These are phyloP conservation scores for Myochromella boudieri DNA, from an alignment of 768 basidiomycete species.

Conservation along the genomic window DNA sequence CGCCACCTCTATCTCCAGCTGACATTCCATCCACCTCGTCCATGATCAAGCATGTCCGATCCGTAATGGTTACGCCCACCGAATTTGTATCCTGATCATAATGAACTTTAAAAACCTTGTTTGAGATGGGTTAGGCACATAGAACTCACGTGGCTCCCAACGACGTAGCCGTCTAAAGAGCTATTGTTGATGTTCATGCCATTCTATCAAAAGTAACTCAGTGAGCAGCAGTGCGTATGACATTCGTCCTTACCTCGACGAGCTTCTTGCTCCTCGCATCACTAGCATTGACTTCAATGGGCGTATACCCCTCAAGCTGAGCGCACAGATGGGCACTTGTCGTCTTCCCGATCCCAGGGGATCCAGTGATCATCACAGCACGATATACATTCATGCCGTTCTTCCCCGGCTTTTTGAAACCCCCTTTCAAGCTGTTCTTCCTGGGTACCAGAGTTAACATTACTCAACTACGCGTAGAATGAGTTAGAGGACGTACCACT, in stretches of 20 bases:
- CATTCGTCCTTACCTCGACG: slow-evolving; percentile 86
- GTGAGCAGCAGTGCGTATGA: not conserved
- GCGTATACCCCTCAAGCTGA: slow-evolving; percentile 84
- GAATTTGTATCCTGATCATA: slow-evolving; percentile 54
- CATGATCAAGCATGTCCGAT: slow-evolving; percentile 91
- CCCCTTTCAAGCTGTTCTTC: slow-evolving; percentile 67
- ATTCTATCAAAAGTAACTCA: slow-evolving; percentile 46
- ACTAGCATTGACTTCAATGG: slow-evolving; percentile 96
- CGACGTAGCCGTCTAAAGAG: slow-evolving; percentile 85
- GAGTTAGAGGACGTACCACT: slow-evolving; percentile 63
- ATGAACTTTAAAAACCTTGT: not conserved
- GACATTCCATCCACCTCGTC: slow-evolving; percentile 99
- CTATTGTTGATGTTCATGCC: slow-evolving; percentile 89
- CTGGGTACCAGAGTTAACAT: slow-evolving; percentile 36
- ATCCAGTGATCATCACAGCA: slow-evolving; percentile 87
- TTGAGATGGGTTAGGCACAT: not conserved
- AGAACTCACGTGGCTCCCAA: slow-evolving; percentile 46
- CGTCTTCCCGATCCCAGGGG: slow-evolving; percentile 98
- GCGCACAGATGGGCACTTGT: slow-evolving; percentile 94
- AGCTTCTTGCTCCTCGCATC: slow-evolving; percentile 96
- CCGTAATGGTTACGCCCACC: slow-evolving; percentile 71
- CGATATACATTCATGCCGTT: slow-evolving; percentile 83
- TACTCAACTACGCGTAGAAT: not conserved
- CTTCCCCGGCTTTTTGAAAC: slow-evolving; percentile 95
- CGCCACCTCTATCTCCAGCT: slow-evolving; percentile 94